Evolutionary conservation across 78 protist genomes (phyloP).

Genomic region (Blattamonas nauphoetae): DNA sequence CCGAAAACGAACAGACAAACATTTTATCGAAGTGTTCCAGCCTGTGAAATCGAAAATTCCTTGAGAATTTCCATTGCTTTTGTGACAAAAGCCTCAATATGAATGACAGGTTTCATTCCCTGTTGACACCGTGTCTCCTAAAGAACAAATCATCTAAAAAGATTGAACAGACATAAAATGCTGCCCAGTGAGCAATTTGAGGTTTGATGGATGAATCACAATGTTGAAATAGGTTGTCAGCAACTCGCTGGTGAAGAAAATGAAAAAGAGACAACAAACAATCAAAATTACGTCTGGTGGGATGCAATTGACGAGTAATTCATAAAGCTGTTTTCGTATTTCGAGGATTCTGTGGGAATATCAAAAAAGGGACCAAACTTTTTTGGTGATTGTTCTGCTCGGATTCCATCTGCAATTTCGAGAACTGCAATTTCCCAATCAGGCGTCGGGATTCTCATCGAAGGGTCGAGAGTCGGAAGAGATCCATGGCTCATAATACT

Average conservation of each 20-base stretch:
- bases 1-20: too few species aligned
- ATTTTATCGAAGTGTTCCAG: too few species aligned
- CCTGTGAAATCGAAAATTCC: neutral
- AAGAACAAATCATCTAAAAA: neutral
- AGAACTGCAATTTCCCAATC: slow-evolving; percentile 75
- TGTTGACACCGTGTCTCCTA: slow-evolving; percentile 59
- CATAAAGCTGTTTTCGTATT: slow-evolving; percentile 70
- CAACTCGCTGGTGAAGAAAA: slow-evolving; percentile 11
- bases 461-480: neutral
- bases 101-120: slow-evolving; percentile 79
- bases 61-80: slow-evolving; percentile 73
- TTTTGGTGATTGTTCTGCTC: slow-evolving; percentile 61
- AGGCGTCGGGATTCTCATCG: slow-evolving; percentile 16
- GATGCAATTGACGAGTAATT: slow-evolving; percentile 81
- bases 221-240: neutral
- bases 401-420: slow-evolving; percentile 42
- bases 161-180: slow-evolving; percentile 39
- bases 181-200: slow-evolving; percentile 59
- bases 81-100: slow-evolving; percentile 88
- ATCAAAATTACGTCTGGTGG: slow-evolving; percentile 79
- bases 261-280: too few species aligned
- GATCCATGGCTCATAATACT: neutral
- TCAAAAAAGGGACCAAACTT: too few species aligned
- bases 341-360: slow-evolving; percentile 26
- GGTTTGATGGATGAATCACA: slow-evolving; percentile 25